Conservation (phyloP, 106 monocot species). For the Iris macrosiphon region DNA sequence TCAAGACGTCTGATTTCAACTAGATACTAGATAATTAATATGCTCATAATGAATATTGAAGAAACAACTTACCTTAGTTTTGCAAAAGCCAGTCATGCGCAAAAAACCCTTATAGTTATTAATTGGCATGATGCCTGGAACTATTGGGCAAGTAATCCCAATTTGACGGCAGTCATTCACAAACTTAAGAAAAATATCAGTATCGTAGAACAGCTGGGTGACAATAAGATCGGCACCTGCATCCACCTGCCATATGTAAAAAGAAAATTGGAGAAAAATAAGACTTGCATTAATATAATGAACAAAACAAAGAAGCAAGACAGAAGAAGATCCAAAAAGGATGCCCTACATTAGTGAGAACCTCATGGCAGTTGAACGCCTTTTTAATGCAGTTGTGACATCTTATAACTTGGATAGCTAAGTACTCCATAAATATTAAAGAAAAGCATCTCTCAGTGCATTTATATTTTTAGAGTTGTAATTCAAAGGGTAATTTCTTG, state of each 20-base stretch:
- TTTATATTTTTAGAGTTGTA: no score
- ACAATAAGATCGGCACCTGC: conserved; percentile 91
- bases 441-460: no score
- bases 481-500: background rate
- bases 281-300: background rate
- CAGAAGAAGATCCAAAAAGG: background rate
- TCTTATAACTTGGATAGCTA: no score
- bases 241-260: conserved; percentile 52
- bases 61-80: conserved; percentile 58
- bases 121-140: conserved; percentile 95
- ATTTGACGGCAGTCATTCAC: conserved; percentile 90
- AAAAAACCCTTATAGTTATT: conserved; percentile 86
- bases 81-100: conserved; percentile 88
- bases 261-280: background rate
- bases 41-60: no score
- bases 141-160: conserved; percentile 87
- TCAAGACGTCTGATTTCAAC: no score
- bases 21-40: no score
- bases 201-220: conserved; percentile 88
- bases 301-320: background rate
- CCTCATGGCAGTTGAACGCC: no score
- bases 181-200: conserved; percentile 84
- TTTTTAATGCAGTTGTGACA: no score
- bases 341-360: no score
- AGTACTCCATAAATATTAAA: no score